Percentiles rank a stretch among this genome's conserved stretches.
These are phyloP conservation scores for Aspergillus saccharolyticus DNA, from an alignment of 495 filamentous ascomycete species.

Conservation along the genomic window DNA sequence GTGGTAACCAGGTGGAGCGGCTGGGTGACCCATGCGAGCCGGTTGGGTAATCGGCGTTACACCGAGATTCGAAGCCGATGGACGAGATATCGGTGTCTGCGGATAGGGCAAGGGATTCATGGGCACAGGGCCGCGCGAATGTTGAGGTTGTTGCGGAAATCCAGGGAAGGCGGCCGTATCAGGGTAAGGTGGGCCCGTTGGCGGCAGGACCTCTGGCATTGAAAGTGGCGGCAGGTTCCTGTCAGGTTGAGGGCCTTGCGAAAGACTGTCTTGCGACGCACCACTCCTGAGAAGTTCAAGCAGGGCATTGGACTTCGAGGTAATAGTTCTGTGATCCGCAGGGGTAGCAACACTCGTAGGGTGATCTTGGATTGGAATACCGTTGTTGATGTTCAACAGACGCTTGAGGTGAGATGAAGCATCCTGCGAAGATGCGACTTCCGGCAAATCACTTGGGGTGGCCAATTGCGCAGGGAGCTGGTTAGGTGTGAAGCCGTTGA, in stretches of 20 bases:
- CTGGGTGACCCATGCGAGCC: conserved; percentile 11
- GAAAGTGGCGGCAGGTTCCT: conserved; percentile 36
- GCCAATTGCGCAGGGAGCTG: conserved; percentile 19
- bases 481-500: conserved; percentile 15
- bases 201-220: conserved; percentile 26
- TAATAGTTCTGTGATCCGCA: conserved; percentile 19
- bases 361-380: conserved; percentile 11
- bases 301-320: conserved; percentile 47
- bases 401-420: conserved; percentile 60
- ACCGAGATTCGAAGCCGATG: conserved; percentile 7
- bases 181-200: conserved; percentile 43
- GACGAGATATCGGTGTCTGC: conserved; percentile 15
- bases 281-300: conserved; percentile 53
- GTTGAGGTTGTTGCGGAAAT: conserved; percentile 30
- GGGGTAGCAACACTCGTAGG: conserved; percentile 9
- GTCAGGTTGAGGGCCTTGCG: conserved; percentile 33
- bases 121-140: conserved; percentile 14
- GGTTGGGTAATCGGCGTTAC: conserved; percentile 11
- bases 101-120: conserved; percentile 22
- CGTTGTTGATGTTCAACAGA: conserved; percentile 56
- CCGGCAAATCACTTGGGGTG: conserved; percentile 38
- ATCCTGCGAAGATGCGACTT: conserved; percentile 36
- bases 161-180: conserved; percentile 34
- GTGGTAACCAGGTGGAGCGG: conserved; percentile 13
- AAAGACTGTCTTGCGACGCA: conserved; percentile 36